These are phyloP conservation scores for Neopestalotiopsis sp. DNA, from an alignment of 2,329 filamentous ascomycete species.

Conservation along the genomic window DNA sequence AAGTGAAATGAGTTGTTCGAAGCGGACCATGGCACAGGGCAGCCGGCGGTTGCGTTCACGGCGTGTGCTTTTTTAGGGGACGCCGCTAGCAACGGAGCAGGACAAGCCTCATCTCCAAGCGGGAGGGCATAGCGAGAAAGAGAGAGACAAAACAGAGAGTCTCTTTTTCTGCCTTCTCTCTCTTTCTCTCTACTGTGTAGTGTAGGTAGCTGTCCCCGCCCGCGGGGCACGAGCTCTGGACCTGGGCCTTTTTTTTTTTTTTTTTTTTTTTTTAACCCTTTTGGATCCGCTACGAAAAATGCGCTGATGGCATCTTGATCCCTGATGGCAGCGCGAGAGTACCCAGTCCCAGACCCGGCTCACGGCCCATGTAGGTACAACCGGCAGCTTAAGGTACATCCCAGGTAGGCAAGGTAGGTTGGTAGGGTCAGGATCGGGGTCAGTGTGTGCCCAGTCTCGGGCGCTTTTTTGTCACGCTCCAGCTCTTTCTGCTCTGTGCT, in stretches of 20 bases:
- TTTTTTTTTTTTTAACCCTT: background rate
- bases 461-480: background rate
- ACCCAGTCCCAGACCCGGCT: background rate
- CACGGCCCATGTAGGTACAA: background rate
- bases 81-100: background rate
- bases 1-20: constrained; percentile 9
- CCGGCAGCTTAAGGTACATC: background rate
- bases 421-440: background rate
- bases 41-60: constrained; percentile 14
- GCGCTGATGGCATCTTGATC: background rate
- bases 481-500: background rate
- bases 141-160: background rate
- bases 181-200: background rate
- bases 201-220: background rate
- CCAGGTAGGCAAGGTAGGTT: background rate
- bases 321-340: background rate
- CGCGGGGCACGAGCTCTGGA: background rate
- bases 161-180: too few species aligned
- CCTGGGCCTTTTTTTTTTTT: background rate
- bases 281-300: background rate
- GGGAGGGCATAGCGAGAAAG: background rate
- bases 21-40: constrained; percentile 11
- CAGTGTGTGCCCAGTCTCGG: background rate
- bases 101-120: constrained; percentile 14
- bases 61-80: constrained; percentile 17